A percentile compares a stretch with the other conserved stretches of the same genome.
Conservation (phyloP, 495 filamentous ascomycete genomes). For the Talaromyces liani region DNA sequence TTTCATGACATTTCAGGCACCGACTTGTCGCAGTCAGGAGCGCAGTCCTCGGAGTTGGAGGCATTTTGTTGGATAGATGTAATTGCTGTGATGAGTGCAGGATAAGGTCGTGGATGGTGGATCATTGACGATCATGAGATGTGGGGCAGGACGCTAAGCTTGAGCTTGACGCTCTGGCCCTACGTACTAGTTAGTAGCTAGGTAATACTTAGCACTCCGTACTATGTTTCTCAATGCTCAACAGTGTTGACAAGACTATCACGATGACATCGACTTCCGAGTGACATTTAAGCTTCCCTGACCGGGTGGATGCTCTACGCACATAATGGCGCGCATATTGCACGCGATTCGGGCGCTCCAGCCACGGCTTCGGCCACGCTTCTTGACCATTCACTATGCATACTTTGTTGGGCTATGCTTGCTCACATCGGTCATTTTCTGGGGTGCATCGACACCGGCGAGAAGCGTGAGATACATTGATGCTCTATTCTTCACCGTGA, state of each 20-base stretch:
- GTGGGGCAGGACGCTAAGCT: not conserved
- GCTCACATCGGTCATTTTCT: not conserved
- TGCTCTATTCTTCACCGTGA: conserved; percentile 65
- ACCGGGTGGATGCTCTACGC: not conserved
- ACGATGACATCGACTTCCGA: not conserved
- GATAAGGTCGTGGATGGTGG: not conserved
- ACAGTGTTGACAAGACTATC: not conserved
- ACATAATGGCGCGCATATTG: not conserved
- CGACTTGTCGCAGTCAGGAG: not conserved
- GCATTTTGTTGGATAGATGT: not conserved
- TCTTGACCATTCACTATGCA: not conserved
- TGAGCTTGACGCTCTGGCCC: not conserved
- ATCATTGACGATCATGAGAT: not conserved
- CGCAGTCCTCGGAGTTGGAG: not conserved
- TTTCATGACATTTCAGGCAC: not conserved
- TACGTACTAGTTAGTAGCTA: not conserved
- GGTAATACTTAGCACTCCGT: not conserved
- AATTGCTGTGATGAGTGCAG: not conserved
- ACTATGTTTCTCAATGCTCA: not conserved
- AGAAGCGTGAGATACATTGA: conserved; percentile 27
- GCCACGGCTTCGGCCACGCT: not conserved
- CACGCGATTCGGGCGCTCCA: not conserved
- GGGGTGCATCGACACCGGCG: not conserved
- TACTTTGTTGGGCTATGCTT: not conserved
- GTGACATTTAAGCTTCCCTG: not conserved